Evolutionary conservation across 2,329 filamentous ascomycete species (phyloP), one percentile per base, ranked within the genome.

Genomic region (Dactylonectria estremocensis): DNA sequence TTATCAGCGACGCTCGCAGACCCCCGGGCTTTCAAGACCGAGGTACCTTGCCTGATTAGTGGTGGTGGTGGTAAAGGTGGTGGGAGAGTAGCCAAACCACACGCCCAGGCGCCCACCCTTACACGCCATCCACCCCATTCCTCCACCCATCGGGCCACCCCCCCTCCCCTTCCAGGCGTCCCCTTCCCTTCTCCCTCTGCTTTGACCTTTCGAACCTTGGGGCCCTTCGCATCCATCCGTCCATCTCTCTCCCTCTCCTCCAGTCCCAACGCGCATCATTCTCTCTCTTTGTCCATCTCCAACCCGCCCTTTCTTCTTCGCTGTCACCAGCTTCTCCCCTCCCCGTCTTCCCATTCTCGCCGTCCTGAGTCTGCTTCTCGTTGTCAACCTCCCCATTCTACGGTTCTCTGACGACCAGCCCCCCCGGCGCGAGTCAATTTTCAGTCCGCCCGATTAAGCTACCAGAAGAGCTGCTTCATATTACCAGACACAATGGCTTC

Each of bases 401-500:
- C 71, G 64, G 56, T 59, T 58, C 68, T 60, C 61, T 64, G 66
- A 72, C 68, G 59, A 68, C 57, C 60, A 68, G 53, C 55, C 64
- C 61, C 61, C 60, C 63, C 60, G 66, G 57, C 66, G 62, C 57
- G 69, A 74, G 67, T 60, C 65, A 72, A 70, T 69, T 66, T 65
- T 64, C 65, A 68, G 64, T 66, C 49, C 69, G 61, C 63, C 56
- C 37, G 52, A 68, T 31, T 64, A 48, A 70, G 63, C 69, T 74
- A 60, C 59, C 64, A 63, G 67, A 65, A 64, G 59, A 72, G 71
- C 69, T 72, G 60, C 64, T 69, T 67, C 45, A 73, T 69, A 28
- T 33, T 57, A 61, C 58, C 67, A 64, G 50, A 64, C 68, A 77
- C 74, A 77, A 80, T 80, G 79, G 79, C 79, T 68, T 65, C 79